Evolutionary conservation across 257 asterid species (phyloP).

Genomic region (Fraxinus cuspidata): DNA sequence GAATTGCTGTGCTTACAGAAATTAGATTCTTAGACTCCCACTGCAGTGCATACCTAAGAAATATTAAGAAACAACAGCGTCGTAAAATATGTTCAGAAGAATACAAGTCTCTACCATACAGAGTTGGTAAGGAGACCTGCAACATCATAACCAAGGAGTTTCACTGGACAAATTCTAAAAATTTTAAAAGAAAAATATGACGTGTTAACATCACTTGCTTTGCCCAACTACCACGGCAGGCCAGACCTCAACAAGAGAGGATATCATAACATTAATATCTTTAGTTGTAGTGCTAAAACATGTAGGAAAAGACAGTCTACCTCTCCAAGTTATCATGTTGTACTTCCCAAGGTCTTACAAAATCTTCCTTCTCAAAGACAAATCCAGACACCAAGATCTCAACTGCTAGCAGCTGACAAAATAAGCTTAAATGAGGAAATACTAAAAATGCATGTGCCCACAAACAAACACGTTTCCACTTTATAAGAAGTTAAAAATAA

Average conservation of each 20-base stretch:
- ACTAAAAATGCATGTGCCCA: slow-evolving; percentile 13
- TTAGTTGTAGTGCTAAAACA: slow-evolving; percentile 15
- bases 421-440: slow-evolving; percentile 28
- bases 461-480: slow-evolving; percentile 9
- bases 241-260: background rate
- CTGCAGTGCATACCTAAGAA: slow-evolving; percentile 77
- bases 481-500: background rate
- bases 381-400: slow-evolving; percentile 86
- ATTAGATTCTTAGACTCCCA: slow-evolving; percentile 90
- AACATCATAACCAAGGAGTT: slow-evolving; percentile 12
- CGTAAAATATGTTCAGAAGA: slow-evolving; percentile 22
- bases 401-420: slow-evolving; percentile 81
- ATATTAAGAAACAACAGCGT: slow-evolving; percentile 8
- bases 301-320: slow-evolving; percentile 32
- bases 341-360: slow-evolving; percentile 85
- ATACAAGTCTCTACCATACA: slow-evolving; percentile 1
- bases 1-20: slow-evolving; percentile 93
- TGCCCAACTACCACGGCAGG: slow-evolving; percentile 10
- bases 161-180: background rate
- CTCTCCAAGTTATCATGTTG: slow-evolving; percentile 72
- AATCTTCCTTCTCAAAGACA: slow-evolving; percentile 86
- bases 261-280: slow-evolving; percentile 10
- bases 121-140: slow-evolving; percentile 8
- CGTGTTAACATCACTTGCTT: background rate
- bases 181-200: background rate